Evolutionary conservation across 192 early-diverging fungal genomes (phyloP).

Genomic region (Backusella morwellensis): DNA sequence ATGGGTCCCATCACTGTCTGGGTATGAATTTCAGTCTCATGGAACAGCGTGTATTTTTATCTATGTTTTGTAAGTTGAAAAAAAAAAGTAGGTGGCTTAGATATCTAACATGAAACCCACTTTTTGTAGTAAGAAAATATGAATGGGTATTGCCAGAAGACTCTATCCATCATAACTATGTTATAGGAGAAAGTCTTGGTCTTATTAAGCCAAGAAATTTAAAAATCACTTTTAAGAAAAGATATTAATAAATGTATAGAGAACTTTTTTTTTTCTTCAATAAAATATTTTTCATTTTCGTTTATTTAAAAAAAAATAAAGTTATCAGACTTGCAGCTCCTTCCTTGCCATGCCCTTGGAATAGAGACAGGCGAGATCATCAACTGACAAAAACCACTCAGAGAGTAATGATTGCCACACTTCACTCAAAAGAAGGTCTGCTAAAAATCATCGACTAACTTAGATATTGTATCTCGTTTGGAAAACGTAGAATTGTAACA

Average conservation of each 20-base stretch:
- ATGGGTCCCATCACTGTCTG: conserved; percentile 56
- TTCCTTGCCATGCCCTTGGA: conserved; percentile 33
- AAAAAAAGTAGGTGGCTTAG: not conserved
- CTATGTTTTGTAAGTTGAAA: conserved; percentile 33
- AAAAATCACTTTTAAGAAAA: not conserved
- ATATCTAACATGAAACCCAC: not conserved
- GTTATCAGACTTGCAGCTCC: conserved; percentile 29
- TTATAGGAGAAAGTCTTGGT: conserved; percentile 7
- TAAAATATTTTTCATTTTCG: not conserved
- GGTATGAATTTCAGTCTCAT: conserved; percentile 63
- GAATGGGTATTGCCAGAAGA: conserved; percentile 20
- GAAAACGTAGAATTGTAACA: conserved; percentile 31
- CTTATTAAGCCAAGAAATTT: conserved; percentile 5
- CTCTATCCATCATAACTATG: conserved; percentile 10
- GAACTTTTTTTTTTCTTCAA: too few relatives aligned
- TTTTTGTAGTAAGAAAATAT: conserved; percentile 24
- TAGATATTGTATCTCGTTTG: conserved; percentile 26
- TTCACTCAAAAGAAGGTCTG: conserved; percentile 31
- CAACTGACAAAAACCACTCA: conserved; percentile 23
- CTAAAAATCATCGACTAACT: conserved; percentile 32
- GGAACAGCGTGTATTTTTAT: conserved; percentile 54
- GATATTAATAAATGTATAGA: not conserved
- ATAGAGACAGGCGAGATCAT: conserved; percentile 35
- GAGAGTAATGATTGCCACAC: conserved; percentile 23
- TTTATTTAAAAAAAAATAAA: conserved; percentile 8